Evolutionary conservation across 208 protist species (phyloP).

Genomic region (Crithidia thermophila): DNA sequence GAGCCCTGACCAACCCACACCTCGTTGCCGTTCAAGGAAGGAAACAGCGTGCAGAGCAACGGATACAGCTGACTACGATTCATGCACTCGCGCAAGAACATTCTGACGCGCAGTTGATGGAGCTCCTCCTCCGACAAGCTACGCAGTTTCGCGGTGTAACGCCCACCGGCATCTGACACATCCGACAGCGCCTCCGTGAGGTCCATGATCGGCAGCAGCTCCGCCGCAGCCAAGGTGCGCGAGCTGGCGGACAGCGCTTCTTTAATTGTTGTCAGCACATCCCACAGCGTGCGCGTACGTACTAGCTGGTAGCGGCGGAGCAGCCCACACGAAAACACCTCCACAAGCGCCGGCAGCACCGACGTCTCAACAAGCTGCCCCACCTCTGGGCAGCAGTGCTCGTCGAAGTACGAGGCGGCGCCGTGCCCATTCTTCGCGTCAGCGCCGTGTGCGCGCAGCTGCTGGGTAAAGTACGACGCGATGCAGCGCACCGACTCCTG

Average conservation of each 20-base stretch:
- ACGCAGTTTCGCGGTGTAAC: constrained; percentile 17
- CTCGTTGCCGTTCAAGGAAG: constrained; percentile 18
- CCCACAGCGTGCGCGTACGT: constrained; percentile 41
- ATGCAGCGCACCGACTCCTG: constrained; percentile 1
- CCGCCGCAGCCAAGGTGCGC: constrained; percentile 34
- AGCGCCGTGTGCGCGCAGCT: constrained; percentile 16
- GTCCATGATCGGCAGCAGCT: constrained; percentile 37
- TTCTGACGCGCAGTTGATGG: constrained; percentile 31
- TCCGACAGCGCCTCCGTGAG: constrained; percentile 46
- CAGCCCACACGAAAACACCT: constrained; percentile 36
- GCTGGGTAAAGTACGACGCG: constrained; percentile 37
- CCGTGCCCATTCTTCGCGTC: neutral
- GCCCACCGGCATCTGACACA: constrained; percentile 10
- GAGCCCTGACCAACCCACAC: constrained; percentile 10
- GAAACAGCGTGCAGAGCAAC: constrained; percentile 43
- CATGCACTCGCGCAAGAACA: constrained; percentile 58
- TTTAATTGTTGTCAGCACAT: constrained; percentile 34
- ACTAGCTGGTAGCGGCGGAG: constrained; percentile 32
- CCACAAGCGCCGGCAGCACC: constrained; percentile 35
- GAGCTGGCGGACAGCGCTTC: constrained; percentile 31
- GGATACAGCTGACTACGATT: constrained; percentile 45
- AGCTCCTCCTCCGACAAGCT: constrained; percentile 38
- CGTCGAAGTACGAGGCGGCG: constrained; percentile 39
- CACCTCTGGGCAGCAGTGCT: constrained; percentile 32
- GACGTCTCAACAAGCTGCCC: constrained; percentile 31